Evolutionary conservation across 2,329 filamentous ascomycete species (phyloP).

Genomic region (Trichoderma sp.): DNA sequence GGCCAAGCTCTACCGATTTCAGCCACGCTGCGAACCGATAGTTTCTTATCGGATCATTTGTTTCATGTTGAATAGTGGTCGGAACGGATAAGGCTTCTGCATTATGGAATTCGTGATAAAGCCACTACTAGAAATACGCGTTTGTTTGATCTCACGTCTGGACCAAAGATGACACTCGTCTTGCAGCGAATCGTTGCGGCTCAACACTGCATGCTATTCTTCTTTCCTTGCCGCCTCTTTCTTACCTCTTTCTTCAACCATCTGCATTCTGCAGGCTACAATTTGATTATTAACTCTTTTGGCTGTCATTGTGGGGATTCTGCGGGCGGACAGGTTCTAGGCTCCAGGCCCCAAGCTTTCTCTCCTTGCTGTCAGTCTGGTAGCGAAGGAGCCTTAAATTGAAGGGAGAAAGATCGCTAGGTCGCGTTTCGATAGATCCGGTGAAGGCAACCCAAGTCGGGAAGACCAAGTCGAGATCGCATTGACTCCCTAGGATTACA

Average conservation of each 20-base stretch:
- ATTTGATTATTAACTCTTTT: neutral
- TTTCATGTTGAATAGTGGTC: conserved; percentile 1
- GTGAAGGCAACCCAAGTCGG: neutral
- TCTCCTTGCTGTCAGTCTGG: neutral
- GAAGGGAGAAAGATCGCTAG: conserved; percentile 9
- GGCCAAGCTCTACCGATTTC: neutral
- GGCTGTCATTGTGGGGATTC: neutral
- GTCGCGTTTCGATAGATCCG: conserved; percentile 11
- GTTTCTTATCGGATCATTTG: conserved; percentile 3
- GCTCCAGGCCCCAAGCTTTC: neutral
- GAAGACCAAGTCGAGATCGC: neutral
- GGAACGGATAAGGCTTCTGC: neutral
- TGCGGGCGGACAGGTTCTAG: neutral
- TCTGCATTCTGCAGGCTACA: neutral
- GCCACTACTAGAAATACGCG: conserved; percentile 2
- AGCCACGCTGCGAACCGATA: neutral
- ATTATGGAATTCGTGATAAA: neutral
- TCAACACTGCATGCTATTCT: neutral
- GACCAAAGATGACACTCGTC: neutral
- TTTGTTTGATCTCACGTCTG: conserved; percentile 6
- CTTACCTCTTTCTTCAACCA: neutral
- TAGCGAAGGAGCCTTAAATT: conserved; percentile 5
- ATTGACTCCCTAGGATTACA: neutral
- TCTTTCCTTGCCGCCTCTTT: neutral
- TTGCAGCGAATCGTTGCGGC: neutral